Evolutionary conservation across 1,139 yeast species (phyloP), one percentile per base, ranked within the genome.

Genomic region (Arxiozyma telluris): DNA sequence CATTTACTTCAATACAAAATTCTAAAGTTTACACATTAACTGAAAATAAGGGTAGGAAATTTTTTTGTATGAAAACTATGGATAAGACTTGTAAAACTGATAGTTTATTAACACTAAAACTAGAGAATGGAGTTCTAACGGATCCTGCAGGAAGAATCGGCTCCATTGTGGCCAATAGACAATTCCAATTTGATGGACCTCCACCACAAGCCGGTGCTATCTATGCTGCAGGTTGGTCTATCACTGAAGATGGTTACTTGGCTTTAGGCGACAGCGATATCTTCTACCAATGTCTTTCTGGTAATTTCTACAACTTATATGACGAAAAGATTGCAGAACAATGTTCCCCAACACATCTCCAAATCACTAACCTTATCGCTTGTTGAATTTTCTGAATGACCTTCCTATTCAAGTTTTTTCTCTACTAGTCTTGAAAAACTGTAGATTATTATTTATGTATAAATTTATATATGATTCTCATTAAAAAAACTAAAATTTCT

Each of bases 181-280:
- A 85, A 77, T 84, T 85, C 84, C 93, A 85, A 76, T 85, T 85
- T 66, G 93, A 85, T 69, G 93, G 93, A 71, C 94, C 93, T 64
- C 90, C 91, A 74, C 93, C 93, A 67, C 94, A 86, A 78, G 91
- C 93, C 57, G 94, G 93, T 73, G 79, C 91, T 64, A 82, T 86
- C 73, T 85, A 83, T 73, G 94, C 94, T 68, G 88, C 83, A 58
- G 94, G 94, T 62, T 87, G 94, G 94, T 77, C 87, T 51, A 73
- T 84, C 63, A 77, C 84, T 56, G 66, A 71, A 57, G 85, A 81
- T 54, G 90, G 89, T 64, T 70, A 75, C 76, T 80, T 87, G 69
- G 87, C 88, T 57, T 74, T 86, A 61, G 93, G 93, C 74, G 74
- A 76, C 72, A 68, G 71, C 55, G 78, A 80, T 59, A 74, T 75